phyloP scores from a whole-genome alignment of 169 alveolate species.

The Cryptosporidium tyzzeri region DNA sequence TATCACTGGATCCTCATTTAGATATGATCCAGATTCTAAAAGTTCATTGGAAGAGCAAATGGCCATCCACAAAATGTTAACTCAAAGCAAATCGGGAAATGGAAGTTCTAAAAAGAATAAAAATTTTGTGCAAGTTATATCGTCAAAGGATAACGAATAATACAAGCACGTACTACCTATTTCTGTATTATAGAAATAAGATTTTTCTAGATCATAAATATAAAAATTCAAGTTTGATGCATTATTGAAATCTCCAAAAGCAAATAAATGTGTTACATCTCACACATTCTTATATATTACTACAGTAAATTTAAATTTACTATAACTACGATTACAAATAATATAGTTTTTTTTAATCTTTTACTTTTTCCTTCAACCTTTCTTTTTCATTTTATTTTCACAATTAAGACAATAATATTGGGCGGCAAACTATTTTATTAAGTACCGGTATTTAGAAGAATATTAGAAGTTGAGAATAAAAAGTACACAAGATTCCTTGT shows the following conservation, averaged over 20 bases:
- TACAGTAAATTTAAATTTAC: background rate
- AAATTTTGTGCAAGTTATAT: slow-evolving; percentile 38
- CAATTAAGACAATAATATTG: background rate
- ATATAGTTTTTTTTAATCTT: background rate
- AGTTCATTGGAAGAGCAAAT: background rate
- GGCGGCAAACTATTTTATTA: background rate
- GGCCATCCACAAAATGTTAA: slow-evolving; percentile 17
- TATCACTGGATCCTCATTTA: background rate
- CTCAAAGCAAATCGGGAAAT: background rate
- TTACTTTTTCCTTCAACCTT: background rate
- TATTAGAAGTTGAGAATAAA: background rate
- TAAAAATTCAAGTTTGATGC: background rate
- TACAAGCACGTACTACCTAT: background rate
- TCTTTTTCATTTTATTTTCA: background rate
- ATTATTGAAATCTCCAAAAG: background rate
- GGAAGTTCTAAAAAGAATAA: background rate
- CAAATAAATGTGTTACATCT: no score
- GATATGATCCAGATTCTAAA: background rate
- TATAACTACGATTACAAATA: background rate
- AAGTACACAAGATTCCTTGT: slow-evolving; percentile 8
- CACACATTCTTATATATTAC: background rate
- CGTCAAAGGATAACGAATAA: slow-evolving; percentile 9
- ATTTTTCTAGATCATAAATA: background rate
- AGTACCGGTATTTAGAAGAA: slow-evolving; percentile 4
- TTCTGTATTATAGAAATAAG: no score